A percentile compares a stretch with the other conserved stretches of the same genome.
Evolutionary conservation across 495 filamentous ascomycete species (phyloP).

Genomic region (Hyaloscypha finlandica): DNA sequence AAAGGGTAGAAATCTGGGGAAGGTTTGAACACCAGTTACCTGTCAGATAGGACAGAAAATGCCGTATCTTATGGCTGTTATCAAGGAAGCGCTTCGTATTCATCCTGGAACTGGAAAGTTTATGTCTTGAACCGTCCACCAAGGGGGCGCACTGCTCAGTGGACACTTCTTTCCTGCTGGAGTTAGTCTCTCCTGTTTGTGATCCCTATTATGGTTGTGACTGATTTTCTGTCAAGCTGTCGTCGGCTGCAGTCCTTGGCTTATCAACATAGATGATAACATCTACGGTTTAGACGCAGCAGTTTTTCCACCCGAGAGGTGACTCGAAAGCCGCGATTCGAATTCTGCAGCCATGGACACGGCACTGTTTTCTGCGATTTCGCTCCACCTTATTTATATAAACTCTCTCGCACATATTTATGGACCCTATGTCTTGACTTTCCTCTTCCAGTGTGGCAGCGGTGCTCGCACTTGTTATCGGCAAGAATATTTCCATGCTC

Average conservation of each 20-base stretch:
- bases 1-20: not conserved
- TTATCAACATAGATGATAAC: not conserved
- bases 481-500: conserved; percentile 41
- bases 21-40: conserved; percentile 34
- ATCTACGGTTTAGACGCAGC: not conserved
- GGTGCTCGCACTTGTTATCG: conserved; percentile 42
- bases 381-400: not conserved
- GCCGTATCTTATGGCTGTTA: conserved; percentile 30
- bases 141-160: not conserved
- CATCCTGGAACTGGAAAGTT: conserved; percentile 15
- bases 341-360: not conserved
- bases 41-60: conserved; percentile 30
- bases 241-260: not conserved
- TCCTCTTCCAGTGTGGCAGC: conserved; percentile 39
- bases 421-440: too few species aligned
- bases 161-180: not conserved
- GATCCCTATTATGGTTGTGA: not conserved
- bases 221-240: not conserved
- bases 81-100: conserved; percentile 38
- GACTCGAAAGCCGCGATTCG: not conserved
- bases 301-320: not conserved
- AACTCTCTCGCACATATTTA: conserved; percentile 26
- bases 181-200: not conserved
- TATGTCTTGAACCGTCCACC: conserved; percentile 29
- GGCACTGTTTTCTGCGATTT: not conserved